Evolutionary conservation across 306 rosid species (phyloP).

Genomic region (Vachellia pachyceras): DNA sequence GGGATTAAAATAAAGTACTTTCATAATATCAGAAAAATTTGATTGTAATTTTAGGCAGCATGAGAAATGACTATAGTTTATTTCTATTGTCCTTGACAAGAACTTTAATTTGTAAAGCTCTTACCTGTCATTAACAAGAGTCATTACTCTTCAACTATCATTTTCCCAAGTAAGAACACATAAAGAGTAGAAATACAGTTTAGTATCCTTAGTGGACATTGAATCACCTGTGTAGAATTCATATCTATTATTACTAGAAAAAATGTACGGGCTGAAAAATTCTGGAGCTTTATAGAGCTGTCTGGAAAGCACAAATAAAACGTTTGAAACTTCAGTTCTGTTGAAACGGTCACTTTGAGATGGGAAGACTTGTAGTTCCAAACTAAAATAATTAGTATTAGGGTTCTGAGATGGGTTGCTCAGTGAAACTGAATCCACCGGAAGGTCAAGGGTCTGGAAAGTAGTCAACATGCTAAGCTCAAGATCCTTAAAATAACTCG

Average conservation of each 20-base stretch:
- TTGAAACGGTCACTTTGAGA: conserved; percentile 57
- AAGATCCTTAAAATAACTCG: conserved; percentile 42
- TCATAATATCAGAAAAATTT: background rate
- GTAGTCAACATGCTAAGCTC: conserved; percentile 30
- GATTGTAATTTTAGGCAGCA: background rate
- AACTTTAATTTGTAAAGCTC: background rate
- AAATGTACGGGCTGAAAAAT: conserved; percentile 60
- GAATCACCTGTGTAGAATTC: conserved; percentile 46
- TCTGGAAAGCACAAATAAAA: conserved; percentile 59
- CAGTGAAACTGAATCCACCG: conserved; percentile 66
- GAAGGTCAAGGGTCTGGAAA: conserved; percentile 24
- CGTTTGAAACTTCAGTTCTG: conserved; percentile 43
- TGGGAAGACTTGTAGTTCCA: conserved; percentile 60
- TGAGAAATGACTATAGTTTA: background rate
- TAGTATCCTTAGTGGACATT: conserved; percentile 11
- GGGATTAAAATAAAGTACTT: background rate
- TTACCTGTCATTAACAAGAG: background rate
- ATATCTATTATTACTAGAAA: conserved; percentile 31
- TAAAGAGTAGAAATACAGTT: background rate
- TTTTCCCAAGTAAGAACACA: conserved; percentile 18
- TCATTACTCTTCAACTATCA: background rate
- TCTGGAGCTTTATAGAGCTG: conserved; percentile 56
- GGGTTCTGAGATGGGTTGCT: conserved; percentile 37
- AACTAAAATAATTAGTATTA: conserved; percentile 40
- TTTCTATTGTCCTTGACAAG: background rate